Evolutionary conservation across 108 stramenopile species (phyloP).

Genomic region (Cylindrotheca closterium): DNA sequence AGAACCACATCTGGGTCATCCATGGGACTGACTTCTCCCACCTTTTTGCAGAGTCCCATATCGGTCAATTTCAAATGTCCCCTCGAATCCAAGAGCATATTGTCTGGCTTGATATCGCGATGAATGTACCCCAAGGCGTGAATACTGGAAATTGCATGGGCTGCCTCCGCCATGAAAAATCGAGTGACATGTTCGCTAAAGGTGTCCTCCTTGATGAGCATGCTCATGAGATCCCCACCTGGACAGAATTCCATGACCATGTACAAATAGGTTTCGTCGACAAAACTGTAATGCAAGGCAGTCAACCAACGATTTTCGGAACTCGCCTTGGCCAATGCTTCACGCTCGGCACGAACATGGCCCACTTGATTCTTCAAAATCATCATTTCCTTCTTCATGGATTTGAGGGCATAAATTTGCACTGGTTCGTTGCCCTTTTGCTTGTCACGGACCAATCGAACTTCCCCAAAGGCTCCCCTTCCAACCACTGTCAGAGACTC

Average conservation of each 20-base stretch:
- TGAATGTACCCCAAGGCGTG: slow-evolving; percentile 98
- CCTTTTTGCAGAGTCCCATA: slow-evolving; percentile 98
- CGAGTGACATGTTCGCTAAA: slow-evolving; percentile 88
- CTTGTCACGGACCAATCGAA: slow-evolving; percentile 88
- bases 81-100: slow-evolving; percentile 96
- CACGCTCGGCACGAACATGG: slow-evolving; percentile 96
- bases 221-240: slow-evolving; percentile 99
- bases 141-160: slow-evolving; percentile 93
- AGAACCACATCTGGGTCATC: slow-evolving; percentile 87
- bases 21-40: slow-evolving; percentile 82
- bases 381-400: slow-evolving; percentile 99
- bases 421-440: slow-evolving; percentile 44
- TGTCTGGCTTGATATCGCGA: slow-evolving; percentile 99
- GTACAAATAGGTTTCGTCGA: slow-evolving; percentile 91
- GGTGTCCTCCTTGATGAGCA: slow-evolving; percentile 93
- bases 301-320: slow-evolving; percentile 95
- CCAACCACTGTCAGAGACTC: slow-evolving; percentile 92
- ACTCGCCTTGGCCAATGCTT: slow-evolving; percentile 91
- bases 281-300: slow-evolving; percentile 93
- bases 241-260: slow-evolving; percentile 99
- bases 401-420: slow-evolving; percentile 95
- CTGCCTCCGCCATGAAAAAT: slow-evolving; percentile 98
- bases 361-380: slow-evolving; percentile 99
- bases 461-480: slow-evolving; percentile 96
- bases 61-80: slow-evolving; percentile 99